A percentile compares a stretch with the other conserved stretches of the same genome.
Conservation (phyloP, 2,329 filamentous ascomycete genomes). For the Aspergillus felis region DNA sequence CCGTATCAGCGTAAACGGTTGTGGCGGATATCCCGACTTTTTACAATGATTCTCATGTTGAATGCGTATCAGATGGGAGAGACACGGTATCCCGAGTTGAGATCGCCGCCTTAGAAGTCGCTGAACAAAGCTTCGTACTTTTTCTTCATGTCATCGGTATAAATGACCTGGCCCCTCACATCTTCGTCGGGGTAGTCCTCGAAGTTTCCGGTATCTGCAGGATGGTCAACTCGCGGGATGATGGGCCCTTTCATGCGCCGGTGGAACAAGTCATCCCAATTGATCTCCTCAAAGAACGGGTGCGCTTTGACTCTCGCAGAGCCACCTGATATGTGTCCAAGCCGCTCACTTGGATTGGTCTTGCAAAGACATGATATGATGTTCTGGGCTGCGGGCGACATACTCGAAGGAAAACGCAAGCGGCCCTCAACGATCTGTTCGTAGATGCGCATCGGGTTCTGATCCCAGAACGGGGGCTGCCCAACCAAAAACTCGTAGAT, state of each 20-base stretch:
- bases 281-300: slow-evolving; percentile 58
- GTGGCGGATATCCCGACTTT: neutral
- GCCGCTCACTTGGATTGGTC: slow-evolving; percentile 59
- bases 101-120: slow-evolving; percentile 49
- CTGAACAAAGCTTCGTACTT: slow-evolving; percentile 59
- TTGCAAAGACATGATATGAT: slow-evolving; percentile 61
- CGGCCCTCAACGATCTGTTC: slow-evolving; percentile 64
- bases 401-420: slow-evolving; percentile 57
- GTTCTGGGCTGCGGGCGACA: slow-evolving; percentile 57
- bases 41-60: neutral
- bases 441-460: slow-evolving; percentile 66
- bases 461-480: slow-evolving; percentile 66
- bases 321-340: slow-evolving; percentile 61
- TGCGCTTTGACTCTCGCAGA: slow-evolving; percentile 57
- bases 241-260: slow-evolving; percentile 59
- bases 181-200: slow-evolving; percentile 61
- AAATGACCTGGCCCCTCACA: slow-evolving; percentile 47
- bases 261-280: slow-evolving; percentile 62
- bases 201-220: slow-evolving; percentile 61
- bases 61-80: neutral
- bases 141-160: slow-evolving; percentile 57
- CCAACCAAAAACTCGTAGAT: slow-evolving; percentile 66
- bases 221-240: slow-evolving; percentile 56
- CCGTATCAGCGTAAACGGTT: neutral
- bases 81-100: neutral